Evolutionary conservation across 805 yeast species (phyloP).

Genomic region (Scheffersomyces stipitis): DNA sequence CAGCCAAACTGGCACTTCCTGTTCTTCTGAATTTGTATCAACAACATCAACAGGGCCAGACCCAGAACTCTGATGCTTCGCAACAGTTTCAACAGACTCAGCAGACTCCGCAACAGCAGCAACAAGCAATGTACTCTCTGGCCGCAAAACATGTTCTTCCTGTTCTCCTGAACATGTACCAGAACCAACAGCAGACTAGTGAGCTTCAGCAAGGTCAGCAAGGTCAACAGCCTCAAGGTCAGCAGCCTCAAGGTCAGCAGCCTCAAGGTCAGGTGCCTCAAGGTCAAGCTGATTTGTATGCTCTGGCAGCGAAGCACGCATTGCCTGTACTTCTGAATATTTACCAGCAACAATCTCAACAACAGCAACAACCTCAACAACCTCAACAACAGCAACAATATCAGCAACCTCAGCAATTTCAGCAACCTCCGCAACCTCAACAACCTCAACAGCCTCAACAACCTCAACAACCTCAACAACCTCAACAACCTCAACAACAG

Average conservation of each 20-base stretch:
- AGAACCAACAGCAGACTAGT: constrained; percentile 1
- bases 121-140: constrained; percentile 1
- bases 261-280: not conserved
- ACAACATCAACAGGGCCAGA: constrained; percentile 2
- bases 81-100: constrained; percentile 1
- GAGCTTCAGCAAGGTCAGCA: constrained; percentile 1
- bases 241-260: not conserved
- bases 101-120: constrained; percentile 2
- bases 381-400: constrained; percentile 6
- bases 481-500: constrained; percentile 19
- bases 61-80: constrained; percentile 7
- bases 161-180: constrained; percentile 2
- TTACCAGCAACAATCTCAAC: constrained; percentile 1
- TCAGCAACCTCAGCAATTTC: constrained; percentile 6
- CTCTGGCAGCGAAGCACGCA: constrained; percentile 3
- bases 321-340: not conserved
- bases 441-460: constrained; percentile 5
- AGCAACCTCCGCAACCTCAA: constrained; percentile 6
- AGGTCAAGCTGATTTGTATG: not conserved
- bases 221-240: constrained; percentile 1
- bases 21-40: constrained; percentile 1
- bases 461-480: constrained; percentile 7
- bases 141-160: constrained; percentile 3
- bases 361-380: constrained; percentile 4
- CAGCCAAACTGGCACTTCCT: constrained; percentile 3